Evolutionary conservation across 2,329 filamentous ascomycete genomes (phyloP), one percentile per base, ranked within the genome.

Genomic region (Epichloe elymi): DNA sequence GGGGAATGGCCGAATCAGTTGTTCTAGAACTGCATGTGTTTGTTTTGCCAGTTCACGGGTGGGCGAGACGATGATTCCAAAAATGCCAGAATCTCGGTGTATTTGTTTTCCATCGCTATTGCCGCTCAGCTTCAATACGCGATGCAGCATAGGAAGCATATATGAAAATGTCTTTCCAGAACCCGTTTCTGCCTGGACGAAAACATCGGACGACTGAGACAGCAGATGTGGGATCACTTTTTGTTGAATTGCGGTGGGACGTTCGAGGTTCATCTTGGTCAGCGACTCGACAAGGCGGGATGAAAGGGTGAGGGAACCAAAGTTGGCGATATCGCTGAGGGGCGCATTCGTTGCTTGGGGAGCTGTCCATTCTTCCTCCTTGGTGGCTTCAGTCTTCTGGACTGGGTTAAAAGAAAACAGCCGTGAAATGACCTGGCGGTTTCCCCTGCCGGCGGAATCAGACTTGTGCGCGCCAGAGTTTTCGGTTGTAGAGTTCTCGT

Each of bases 151-250:
- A 1, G 93, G 93, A 6, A 98, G 71, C 4, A 98, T 75, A 65
- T 98, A 98, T n/a, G 93, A 88, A 54, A 98, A 71, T 0, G 93
- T 98, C 71, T 98, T 98, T 69, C 93, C 93, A 0, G 93, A 98
- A 58, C 93, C 93, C 0, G 93, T 98, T 70, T 98, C 86, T 3
- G 93, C 94, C 65, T 97, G 93, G 36, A 98, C 85, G 61, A 98
- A 98, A 2, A 90, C 90, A 71, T 98, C 93, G 44, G 80, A 83
- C 59, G 95, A 86, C 49, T 85, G 83, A 41, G 82, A 82, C 43
- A 95, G 69, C 54, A 98, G 70, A 59, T 93, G 83, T 41, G 86
- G 77, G 39, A 98, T 83, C 1, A 91, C 85, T 55, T 87, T 88
- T 60, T 90, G 90, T 69, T 98, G 93, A 63, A 98, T 96, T 0